Evolutionary conservation across 129 eudicot genomes (phyloP).

Genomic region (Chrysanthemum lavandulifolium): DNA sequence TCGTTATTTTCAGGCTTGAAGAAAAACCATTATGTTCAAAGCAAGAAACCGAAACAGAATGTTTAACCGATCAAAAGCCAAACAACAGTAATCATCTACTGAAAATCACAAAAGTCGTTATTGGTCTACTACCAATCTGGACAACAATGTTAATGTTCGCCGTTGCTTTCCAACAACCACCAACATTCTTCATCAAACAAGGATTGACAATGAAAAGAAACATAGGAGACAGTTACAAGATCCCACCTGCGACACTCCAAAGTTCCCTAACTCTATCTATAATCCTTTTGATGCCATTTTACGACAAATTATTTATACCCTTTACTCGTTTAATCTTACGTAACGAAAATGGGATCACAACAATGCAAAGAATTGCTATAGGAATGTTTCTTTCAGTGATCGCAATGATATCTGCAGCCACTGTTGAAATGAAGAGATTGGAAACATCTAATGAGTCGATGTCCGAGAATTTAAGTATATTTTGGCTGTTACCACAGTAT

Average conservation of each 20-base stretch:
- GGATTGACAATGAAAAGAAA: conserved; percentile 87
- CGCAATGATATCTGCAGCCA: conserved; percentile 89
- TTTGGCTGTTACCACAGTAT: conserved; percentile 88
- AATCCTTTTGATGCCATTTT: conserved; percentile 79
- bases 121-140: conserved; percentile 79
- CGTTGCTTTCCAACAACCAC: conserved; percentile 90
- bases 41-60: conserved; percentile 27
- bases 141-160: conserved; percentile 83
- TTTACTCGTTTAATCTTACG: conserved; percentile 47
- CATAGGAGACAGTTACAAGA: conserved; percentile 72
- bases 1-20: conserved; percentile 51
- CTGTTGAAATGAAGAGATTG: conserved; percentile 61
- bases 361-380: conserved; percentile 80
- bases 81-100: conserved; percentile 29
- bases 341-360: conserved; percentile 71
- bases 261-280: conserved; percentile 86
- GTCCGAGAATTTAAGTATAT: conserved; percentile 44
- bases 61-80: conserved; percentile 22
- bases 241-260: conserved; percentile 98
- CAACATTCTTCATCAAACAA: conserved; percentile 93
- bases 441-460: not conserved
- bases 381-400: conserved; percentile 90
- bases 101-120: conserved; percentile 48
- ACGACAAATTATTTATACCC: conserved; percentile 78
- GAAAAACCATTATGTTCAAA: conserved; percentile 48